Conservation (phyloP, 306 rosid species). For the Coriaria nepalensis region DNA sequence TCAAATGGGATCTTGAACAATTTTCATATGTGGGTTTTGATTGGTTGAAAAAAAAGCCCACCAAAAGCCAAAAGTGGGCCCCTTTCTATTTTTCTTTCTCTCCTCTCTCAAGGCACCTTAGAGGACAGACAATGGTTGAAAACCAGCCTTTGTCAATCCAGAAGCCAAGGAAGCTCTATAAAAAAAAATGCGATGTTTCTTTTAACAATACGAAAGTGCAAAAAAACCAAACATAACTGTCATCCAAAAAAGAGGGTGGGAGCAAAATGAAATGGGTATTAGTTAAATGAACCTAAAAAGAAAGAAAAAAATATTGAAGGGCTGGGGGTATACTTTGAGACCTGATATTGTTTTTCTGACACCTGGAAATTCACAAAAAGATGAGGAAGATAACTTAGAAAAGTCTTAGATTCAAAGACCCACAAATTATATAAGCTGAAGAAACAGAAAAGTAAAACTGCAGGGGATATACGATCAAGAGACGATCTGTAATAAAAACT, state of each 20-base stretch:
- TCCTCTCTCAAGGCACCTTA: conserved; percentile 16
- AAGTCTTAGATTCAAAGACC: conserved; percentile 39
- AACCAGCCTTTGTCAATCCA: conserved; percentile 24
- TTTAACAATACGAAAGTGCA: conserved; percentile 30
- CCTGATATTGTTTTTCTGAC: conserved; percentile 34
- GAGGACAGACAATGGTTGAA: conserved; percentile 22
- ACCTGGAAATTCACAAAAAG: conserved; percentile 33
- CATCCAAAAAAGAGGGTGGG: conserved; percentile 13
- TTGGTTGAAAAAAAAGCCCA: conserved; percentile 52
- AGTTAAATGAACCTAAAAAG: conserved; percentile 21
- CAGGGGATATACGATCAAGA: conserved; percentile 13
- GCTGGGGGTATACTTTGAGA: conserved; percentile 33
- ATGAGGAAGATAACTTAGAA: conserved; percentile 14
- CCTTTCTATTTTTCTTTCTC: too few species aligned
- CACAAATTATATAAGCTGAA: conserved; percentile 14
- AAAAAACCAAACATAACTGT: conserved; percentile 36
- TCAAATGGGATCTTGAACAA: conserved; percentile 25
- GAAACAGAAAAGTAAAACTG: conserved; percentile 15
- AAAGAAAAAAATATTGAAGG: conserved; percentile 17
- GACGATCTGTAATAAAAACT: conserved; percentile 9
- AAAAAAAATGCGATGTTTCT: conserved; percentile 7
- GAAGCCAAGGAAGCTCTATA: conserved; percentile 11
- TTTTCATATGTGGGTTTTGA: conserved; percentile 29
- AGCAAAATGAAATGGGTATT: conserved; percentile 14
- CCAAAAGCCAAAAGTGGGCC: conserved; percentile 80